A percentile compares a stretch with the other conserved stretches of the same genome.
phyloP scores from a whole-genome alignment of 1,139 yeast genomes.

The Kodamaea anthophila region DNA sequence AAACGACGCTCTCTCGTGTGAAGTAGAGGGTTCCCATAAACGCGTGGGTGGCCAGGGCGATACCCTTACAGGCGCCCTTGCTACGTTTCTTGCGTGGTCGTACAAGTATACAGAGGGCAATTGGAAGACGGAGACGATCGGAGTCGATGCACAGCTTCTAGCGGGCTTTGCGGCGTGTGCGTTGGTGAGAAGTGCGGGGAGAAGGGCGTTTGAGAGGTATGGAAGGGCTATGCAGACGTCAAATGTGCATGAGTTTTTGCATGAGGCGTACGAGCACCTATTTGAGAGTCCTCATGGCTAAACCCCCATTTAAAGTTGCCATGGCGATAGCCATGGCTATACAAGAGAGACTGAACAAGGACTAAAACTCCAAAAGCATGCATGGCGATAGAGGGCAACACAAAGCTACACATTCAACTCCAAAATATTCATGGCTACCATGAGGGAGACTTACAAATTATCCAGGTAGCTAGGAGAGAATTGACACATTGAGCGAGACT shows the following conservation, averaged over 20 bases:
- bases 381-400: too few relatives aligned
- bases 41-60: constrained; percentile 92
- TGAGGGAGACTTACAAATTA: too few relatives aligned
- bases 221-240: constrained; percentile 85
- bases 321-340: too few relatives aligned
- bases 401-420: too few relatives aligned
- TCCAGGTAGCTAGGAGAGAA: too few relatives aligned
- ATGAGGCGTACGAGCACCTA: constrained; percentile 42
- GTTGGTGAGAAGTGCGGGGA: constrained; percentile 61
- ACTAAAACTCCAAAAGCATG: too few relatives aligned
- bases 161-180: constrained; percentile 74
- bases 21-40: constrained; percentile 55
- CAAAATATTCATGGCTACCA: too few relatives aligned
- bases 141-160: constrained; percentile 39
- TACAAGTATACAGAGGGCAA: constrained; percentile 47
- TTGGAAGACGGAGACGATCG: constrained; percentile 42
- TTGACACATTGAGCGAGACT: too few relatives aligned
- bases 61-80: constrained; percentile 65
- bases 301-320: too few relatives aligned
- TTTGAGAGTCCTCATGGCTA: too few relatives aligned
- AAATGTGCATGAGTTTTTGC: constrained; percentile 61
- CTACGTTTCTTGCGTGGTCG: constrained; percentile 50
- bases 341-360: too few relatives aligned
- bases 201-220: constrained; percentile 54
- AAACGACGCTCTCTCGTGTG: constrained; percentile 31